These are phyloP conservation scores for Corymbia citriodora DNA, from an alignment of 441 rosid species.

Conservation along the genomic window DNA sequence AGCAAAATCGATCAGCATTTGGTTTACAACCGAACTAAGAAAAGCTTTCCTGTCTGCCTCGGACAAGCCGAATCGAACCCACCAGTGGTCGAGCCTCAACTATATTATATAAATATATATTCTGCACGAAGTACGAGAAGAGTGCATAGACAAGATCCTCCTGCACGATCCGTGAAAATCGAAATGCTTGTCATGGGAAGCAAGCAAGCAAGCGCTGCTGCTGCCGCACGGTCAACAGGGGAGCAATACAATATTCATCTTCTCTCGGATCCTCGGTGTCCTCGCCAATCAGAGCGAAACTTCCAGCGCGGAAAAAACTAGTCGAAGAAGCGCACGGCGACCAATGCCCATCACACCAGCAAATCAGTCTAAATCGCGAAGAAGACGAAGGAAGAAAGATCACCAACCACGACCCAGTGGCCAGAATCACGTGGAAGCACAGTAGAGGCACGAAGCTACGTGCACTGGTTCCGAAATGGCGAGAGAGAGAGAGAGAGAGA, in stretches of 20 bases:
- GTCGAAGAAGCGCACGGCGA: not conserved
- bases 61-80: not conserved
- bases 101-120: not conserved
- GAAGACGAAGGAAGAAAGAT: not conserved
- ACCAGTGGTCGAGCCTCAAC: not conserved
- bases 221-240: not conserved
- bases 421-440: not conserved
- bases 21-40: not conserved
- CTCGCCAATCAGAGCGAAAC: not conserved
- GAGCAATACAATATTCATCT: not conserved
- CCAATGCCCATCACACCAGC: not conserved
- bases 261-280: not conserved
- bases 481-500: not conserved
- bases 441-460: not conserved
- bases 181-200: not conserved
- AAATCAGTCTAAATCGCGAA: not conserved
- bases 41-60: not conserved
- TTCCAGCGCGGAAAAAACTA: not conserved
- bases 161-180: not conserved
- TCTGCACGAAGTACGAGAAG: not conserved
- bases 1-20: not conserved
- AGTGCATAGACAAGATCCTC: not conserved
- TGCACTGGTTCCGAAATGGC: not conserved
- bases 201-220: not conserved
- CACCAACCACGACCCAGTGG: not conserved